These are phyloP conservation scores for Backusella psychrophila DNA, from an alignment of 192 early-diverging fungal genomes.

Conservation along the genomic window DNA sequence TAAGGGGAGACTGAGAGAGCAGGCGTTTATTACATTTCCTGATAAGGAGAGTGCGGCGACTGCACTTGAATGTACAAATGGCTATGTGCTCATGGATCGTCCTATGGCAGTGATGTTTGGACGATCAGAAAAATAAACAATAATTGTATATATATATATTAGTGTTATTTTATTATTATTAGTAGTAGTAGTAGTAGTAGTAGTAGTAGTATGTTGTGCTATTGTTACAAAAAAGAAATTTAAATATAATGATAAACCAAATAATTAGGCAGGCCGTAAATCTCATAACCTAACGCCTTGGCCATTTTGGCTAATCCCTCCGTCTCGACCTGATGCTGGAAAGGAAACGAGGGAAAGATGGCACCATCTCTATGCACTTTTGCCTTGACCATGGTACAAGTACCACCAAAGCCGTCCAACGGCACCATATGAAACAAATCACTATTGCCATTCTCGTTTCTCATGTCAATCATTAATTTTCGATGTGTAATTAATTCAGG, in stretches of 20 bases:
- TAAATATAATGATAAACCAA: constrained; percentile 56
- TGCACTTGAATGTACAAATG: constrained; percentile 37
- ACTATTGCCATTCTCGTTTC: constrained; percentile 16
- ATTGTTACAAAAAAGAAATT: neutral
- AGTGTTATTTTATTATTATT: neutral
- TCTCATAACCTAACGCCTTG: constrained; percentile 55
- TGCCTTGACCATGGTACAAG: constrained; percentile 63
- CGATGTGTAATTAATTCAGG: constrained; percentile 39
- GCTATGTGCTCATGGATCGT: constrained; percentile 40
- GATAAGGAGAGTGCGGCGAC: constrained; percentile 20
- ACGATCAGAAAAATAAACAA: neutral
- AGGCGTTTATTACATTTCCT: constrained; percentile 46
- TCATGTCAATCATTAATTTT: constrained; percentile 41
- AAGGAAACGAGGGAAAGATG: constrained; percentile 57
- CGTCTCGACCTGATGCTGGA: constrained; percentile 66
- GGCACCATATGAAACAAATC: constrained; percentile 41
- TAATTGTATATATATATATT: neutral
- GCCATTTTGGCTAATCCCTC: constrained; percentile 74
- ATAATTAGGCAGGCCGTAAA: constrained; percentile 61
- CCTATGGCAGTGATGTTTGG: constrained; percentile 44
- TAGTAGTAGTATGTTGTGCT: neutral
- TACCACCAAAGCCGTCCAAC: constrained; percentile 67
- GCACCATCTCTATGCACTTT: constrained; percentile 64
- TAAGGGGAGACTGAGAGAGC: constrained; percentile 41
- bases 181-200: neutral